Conservation (phyloP, 345 rosid species). For the Dovyalis caffra region DNA sequence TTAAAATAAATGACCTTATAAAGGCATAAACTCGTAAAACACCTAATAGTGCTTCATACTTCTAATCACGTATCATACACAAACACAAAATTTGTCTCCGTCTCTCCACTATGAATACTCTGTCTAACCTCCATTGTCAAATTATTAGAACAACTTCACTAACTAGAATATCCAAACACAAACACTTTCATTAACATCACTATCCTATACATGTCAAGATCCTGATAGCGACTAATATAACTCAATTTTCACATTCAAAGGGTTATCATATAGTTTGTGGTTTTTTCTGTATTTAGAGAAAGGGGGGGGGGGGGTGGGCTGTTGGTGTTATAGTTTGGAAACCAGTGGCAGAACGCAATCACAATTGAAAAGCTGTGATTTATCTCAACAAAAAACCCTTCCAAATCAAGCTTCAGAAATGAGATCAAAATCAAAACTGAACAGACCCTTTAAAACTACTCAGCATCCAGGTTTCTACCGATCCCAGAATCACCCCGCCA, state of each 20-base stretch:
- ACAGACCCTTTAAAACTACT: background rate
- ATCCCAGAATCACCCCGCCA: background rate
- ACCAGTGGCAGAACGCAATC: background rate
- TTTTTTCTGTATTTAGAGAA: no score
- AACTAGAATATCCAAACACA: background rate
- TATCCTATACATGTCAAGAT: background rate
- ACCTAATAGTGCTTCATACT: background rate
- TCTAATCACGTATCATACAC: background rate
- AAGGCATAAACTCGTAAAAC: background rate
- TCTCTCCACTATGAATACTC: background rate
- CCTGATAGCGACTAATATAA: background rate
- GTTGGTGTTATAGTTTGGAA: no score
- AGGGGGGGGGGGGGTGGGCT: no score
- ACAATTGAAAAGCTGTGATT: background rate
- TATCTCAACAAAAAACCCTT: background rate
- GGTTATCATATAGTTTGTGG: background rate
- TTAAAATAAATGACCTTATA: no score
- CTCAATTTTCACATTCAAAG: background rate
- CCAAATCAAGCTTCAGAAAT: background rate
- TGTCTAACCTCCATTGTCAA: no score
- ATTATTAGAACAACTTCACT: background rate
- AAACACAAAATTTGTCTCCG: background rate
- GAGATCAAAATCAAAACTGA: background rate
- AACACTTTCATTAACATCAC: background rate
- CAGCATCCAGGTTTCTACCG: background rate